A percentile compares a stretch with the other conserved stretches of the same genome.
Evolutionary conservation across 208 protist species (phyloP).

Genomic region (Leishmania guyanensis): DNA sequence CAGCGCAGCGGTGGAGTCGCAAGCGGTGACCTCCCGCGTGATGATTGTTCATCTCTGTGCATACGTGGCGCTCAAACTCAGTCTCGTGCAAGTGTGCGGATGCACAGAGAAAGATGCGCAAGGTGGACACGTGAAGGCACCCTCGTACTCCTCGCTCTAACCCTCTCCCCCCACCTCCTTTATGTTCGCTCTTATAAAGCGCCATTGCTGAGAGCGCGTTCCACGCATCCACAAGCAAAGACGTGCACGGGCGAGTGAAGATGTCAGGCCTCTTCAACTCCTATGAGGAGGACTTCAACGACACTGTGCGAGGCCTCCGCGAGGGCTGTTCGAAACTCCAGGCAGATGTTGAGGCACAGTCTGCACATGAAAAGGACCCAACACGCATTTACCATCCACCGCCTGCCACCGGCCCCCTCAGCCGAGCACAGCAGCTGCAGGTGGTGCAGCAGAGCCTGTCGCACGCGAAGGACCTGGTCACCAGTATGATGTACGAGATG

Average conservation of each 20-base stretch:
- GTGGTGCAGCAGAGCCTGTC: slow-evolving; percentile 45
- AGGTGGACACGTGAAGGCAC: neutral
- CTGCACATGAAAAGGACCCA: slow-evolving; percentile 27
- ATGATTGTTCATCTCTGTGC: neutral
- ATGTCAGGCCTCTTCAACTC: slow-evolving; percentile 62
- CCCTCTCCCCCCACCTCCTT: no score
- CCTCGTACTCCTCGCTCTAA: neutral
- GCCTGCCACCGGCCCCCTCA: slow-evolving; percentile 47
- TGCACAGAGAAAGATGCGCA: neutral
- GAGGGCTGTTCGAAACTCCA: slow-evolving; percentile 34
- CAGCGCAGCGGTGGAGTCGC: neutral
- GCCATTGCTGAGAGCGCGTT: neutral
- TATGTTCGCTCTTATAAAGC: no score
- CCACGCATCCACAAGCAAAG: neutral
- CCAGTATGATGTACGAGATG: slow-evolving; percentile 74
- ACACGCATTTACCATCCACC: slow-evolving; percentile 47
- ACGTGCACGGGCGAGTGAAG: neutral
- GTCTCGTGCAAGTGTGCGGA: neutral
- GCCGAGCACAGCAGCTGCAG: slow-evolving; percentile 48
- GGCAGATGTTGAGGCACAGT: slow-evolving; percentile 30
- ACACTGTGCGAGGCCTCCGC: slow-evolving; percentile 36
- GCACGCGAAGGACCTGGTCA: slow-evolving; percentile 61
- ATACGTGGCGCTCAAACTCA: neutral
- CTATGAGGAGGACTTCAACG: slow-evolving; percentile 74
- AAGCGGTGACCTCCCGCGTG: neutral